Conservation (phyloP, 495 filamentous ascomycete species). For the Pyrenopolyporus hunteri region DNA sequence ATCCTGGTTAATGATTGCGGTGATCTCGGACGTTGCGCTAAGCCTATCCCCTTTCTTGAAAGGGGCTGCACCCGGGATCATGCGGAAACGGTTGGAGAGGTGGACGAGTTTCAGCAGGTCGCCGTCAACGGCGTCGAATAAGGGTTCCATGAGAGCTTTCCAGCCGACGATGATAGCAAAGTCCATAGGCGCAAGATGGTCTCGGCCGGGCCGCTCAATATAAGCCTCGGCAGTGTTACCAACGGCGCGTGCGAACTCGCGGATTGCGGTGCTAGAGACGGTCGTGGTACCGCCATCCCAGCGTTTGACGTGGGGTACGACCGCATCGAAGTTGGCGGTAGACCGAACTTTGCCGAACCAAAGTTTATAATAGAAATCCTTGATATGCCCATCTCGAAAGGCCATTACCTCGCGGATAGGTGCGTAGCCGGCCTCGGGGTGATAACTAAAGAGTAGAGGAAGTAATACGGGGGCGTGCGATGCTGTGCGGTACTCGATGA, state of each 20-base stretch:
- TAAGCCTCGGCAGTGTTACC: slow-evolving; percentile 90
- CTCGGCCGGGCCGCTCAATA: slow-evolving; percentile 83
- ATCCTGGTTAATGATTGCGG: slow-evolving; percentile 86
- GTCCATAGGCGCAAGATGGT: slow-evolving; percentile 87
- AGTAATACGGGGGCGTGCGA: slow-evolving; percentile 68
- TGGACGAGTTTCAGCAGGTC: slow-evolving; percentile 85
- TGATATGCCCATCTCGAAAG: slow-evolving; percentile 80
- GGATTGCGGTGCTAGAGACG: slow-evolving; percentile 78
- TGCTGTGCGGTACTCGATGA: slow-evolving; percentile 79
- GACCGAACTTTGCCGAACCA: slow-evolving; percentile 72
- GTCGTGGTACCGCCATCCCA: slow-evolving; percentile 78
- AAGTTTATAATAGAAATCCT: slow-evolving; percentile 84
- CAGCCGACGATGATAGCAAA: slow-evolving; percentile 91
- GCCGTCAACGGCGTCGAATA: slow-evolving; percentile 86
- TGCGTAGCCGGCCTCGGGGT: slow-evolving; percentile 83
- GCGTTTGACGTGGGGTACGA: slow-evolving; percentile 69
- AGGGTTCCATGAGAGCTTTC: slow-evolving; percentile 91
- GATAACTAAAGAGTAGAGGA: slow-evolving; percentile 77
- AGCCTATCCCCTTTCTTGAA: slow-evolving; percentile 82
- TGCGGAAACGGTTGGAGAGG: slow-evolving; percentile 85
- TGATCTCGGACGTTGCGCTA: slow-evolving; percentile 83
- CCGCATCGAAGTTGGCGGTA: slow-evolving; percentile 62
- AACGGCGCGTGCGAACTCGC: slow-evolving; percentile 88
- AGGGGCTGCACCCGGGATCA: slow-evolving; percentile 83
- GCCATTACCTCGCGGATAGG: slow-evolving; percentile 85